Conservation (phyloP, 2,329 filamentous ascomycete genomes). For the Colletotrichum cereale region DNA sequence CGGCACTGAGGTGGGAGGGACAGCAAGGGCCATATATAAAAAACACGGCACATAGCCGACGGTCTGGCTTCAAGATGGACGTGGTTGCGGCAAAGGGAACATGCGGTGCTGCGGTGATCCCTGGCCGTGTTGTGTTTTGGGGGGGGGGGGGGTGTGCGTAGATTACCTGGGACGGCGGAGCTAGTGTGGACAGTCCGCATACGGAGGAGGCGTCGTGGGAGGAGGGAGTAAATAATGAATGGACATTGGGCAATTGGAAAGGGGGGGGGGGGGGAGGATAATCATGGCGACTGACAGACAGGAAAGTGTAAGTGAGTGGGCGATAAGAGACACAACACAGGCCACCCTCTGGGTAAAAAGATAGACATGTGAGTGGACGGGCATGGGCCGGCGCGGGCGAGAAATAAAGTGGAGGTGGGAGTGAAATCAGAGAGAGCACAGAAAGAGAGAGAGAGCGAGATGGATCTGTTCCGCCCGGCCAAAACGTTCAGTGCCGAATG, state of each 20-base stretch:
- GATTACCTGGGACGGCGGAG: slow-evolving; percentile 26
- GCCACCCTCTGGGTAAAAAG: slow-evolving; percentile 20
- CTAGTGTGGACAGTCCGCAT: slow-evolving; percentile 40
- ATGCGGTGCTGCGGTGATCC: slow-evolving; percentile 36
- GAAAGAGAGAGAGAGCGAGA: background rate
- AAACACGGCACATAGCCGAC: background rate
- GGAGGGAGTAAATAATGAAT: background rate
- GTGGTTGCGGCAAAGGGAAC: slow-evolving; percentile 33
- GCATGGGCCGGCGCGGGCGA: slow-evolving; percentile 15
- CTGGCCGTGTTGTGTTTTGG: slow-evolving; percentile 18
- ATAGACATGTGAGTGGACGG: slow-evolving; percentile 40
- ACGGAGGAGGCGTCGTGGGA: slow-evolving; percentile 38
- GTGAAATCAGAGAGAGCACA: background rate
- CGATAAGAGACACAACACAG: slow-evolving; percentile 38
- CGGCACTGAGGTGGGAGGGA: slow-evolving; percentile 16
- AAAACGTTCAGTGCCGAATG: background rate
- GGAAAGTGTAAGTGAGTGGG: slow-evolving; percentile 35
- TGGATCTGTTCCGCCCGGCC: no score
- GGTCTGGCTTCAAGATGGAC: slow-evolving; percentile 10
- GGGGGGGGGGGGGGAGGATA: background rate
- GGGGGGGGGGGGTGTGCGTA: slow-evolving; percentile 15
- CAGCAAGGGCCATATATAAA: slow-evolving; percentile 35
- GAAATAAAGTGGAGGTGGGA: slow-evolving; percentile 22
- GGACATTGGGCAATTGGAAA: slow-evolving; percentile 13
- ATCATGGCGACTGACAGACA: slow-evolving; percentile 38